These are phyloP conservation scores for Wallacemonas sp. DNA, from an alignment of 208 protist genomes.

Conservation along the genomic window DNA sequence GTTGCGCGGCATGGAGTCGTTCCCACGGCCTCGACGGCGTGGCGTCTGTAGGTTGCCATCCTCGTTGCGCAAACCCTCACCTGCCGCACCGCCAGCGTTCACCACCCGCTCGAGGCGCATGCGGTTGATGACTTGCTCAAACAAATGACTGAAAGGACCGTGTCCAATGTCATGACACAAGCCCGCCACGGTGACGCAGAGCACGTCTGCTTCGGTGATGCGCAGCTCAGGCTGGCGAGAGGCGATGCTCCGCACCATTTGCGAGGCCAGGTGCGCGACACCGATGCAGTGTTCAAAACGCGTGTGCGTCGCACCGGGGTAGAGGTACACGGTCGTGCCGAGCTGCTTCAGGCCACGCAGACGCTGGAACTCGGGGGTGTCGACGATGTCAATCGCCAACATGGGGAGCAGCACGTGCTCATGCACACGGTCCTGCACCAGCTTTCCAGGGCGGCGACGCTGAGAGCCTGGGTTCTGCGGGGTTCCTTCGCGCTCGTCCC, in stretches of 20 bases:
- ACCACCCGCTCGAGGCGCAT: neutral
- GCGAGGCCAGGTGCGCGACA: constrained; percentile 91
- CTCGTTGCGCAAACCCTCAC: too few species aligned
- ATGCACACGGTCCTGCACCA: constrained; percentile 92
- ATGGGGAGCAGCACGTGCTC: constrained; percentile 91
- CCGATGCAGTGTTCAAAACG: constrained; percentile 97
- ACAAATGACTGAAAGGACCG: constrained; percentile 96
- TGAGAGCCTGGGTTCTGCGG: neutral
- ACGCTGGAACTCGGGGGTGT: constrained; percentile 96
- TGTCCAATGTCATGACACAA: constrained; percentile 96
- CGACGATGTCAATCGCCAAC: constrained; percentile 87
- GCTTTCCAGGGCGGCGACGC: constrained; percentile 25
- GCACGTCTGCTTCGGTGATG: constrained; percentile 80
- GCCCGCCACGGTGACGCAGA: constrained; percentile 92
- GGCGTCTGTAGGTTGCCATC: neutral
- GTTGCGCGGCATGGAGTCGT: neutral
- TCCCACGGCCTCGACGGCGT: neutral
- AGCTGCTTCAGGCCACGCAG: constrained; percentile 95
- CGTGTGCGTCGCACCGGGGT: constrained; percentile 94
- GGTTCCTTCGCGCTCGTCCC: neutral
- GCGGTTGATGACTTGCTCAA: constrained; percentile 85
- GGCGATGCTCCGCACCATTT: constrained; percentile 77
- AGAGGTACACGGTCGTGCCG: constrained; percentile 92
- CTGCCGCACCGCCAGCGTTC: too few species aligned
- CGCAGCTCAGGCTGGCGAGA: constrained; percentile 91